A percentile compares a stretch with the other conserved stretches of the same genome.
phyloP scores from a whole-genome alignment of 164 flowering plant genomes.

The Litsea cubeba region DNA sequence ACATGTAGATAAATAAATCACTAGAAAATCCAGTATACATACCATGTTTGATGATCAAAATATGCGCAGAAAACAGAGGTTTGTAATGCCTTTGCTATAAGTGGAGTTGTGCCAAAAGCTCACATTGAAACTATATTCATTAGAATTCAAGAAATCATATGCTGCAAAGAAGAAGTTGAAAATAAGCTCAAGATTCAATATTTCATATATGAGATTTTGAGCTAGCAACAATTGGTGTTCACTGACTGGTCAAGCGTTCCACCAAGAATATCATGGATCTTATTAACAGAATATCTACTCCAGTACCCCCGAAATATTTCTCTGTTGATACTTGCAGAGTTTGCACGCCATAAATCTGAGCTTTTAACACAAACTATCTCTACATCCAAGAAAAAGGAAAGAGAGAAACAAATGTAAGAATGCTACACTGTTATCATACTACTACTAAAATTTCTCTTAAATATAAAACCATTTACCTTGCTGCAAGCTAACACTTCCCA shows the following conservation, averaged over 20 bases:
- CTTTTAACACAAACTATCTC: neutral
- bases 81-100: slow-evolving; percentile 28
- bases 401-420: no score
- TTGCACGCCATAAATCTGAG: neutral
- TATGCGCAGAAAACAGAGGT: slow-evolving; percentile 33
- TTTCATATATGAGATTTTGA: neutral
- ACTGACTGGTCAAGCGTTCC: neutral
- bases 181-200: neutral
- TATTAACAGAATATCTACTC: neutral
- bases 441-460: no score
- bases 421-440: no score
- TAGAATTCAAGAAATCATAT: slow-evolving; percentile 59
- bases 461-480: no score
- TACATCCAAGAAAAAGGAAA: no score
- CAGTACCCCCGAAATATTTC: neutral
- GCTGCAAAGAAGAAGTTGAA: slow-evolving; percentile 30
- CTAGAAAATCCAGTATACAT: slow-evolving; percentile 1
- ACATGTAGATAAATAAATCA: neutral
- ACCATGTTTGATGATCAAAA: slow-evolving; percentile 72
- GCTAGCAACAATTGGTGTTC: neutral
- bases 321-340: slow-evolving; percentile 1
- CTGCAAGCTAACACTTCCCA: no score
- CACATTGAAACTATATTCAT: slow-evolving; percentile 39
- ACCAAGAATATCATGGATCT: slow-evolving; percentile 3
- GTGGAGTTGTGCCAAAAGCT: slow-evolving; percentile 74